A percentile compares a stretch with the other conserved stretches of the same genome.
phyloP scores from a whole-genome alignment of 768 basidiomycete genomes.

The Mycena vitilis region DNA sequence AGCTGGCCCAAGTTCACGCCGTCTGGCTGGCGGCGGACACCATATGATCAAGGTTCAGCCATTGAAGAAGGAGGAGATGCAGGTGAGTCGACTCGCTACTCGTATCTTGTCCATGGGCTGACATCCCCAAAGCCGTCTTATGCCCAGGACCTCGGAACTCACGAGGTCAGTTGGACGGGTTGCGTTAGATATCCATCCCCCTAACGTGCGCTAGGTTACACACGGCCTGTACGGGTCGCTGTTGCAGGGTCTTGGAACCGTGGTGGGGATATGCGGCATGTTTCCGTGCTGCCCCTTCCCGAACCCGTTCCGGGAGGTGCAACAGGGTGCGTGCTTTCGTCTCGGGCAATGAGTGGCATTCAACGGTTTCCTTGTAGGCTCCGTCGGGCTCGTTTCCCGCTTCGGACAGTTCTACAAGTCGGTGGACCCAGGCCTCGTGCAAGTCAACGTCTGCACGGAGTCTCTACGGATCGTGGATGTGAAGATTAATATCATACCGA shows the following conservation, averaged over 20 bases:
- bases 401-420: conserved; percentile 98
- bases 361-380: conserved; percentile 58
- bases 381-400: conserved; percentile 90
- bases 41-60: conserved; percentile 86
- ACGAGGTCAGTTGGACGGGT: conserved; percentile 52
- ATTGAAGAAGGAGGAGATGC: conserved; percentile 87
- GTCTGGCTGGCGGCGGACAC: background rate
- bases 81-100: conserved; percentile 57
- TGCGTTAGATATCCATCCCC: background rate
- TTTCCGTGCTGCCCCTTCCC: conserved; percentile 87
- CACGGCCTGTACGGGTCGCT: conserved; percentile 91
- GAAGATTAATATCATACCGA: conserved; percentile 93
- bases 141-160: conserved; percentile 86
- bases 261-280: conserved; percentile 78
- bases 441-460: conserved; percentile 96
- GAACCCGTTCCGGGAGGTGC: conserved; percentile 87
- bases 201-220: conserved; percentile 60
- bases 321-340: conserved; percentile 69
- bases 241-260: conserved; percentile 74
- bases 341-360: background rate
- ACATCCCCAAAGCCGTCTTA: conserved; percentile 77
- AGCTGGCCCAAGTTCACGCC: background rate
- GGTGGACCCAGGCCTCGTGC: conserved; percentile 91
- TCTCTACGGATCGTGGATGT: conserved; percentile 89
- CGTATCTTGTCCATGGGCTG: conserved; percentile 2